Evolutionary conservation across 768 basidiomycete genomes (phyloP).

Genomic region (Tubosaeta brunneosetosa): DNA sequence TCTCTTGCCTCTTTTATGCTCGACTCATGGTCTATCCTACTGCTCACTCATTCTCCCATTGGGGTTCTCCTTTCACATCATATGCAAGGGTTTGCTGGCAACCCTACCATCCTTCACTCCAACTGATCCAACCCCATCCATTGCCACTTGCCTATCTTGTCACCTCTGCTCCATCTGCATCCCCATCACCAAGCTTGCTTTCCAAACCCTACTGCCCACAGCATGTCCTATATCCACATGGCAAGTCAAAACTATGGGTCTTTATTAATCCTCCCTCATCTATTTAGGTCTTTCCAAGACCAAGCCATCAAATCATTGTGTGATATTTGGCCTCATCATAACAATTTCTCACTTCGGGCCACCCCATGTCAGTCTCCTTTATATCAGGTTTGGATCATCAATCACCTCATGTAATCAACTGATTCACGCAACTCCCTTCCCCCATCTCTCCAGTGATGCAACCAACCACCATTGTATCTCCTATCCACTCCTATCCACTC

Average conservation of each 20-base stretch:
- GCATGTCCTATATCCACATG: conserved; percentile 31
- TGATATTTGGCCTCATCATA: conserved; percentile 77
- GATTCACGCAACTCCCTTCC: conserved; percentile 47
- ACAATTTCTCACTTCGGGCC: conserved; percentile 48
- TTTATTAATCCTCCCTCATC: neutral
- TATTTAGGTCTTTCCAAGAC: conserved; percentile 41
- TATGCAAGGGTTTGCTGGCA: conserved; percentile 76
- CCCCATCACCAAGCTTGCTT: conserved; percentile 36
- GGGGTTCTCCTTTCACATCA: conserved; percentile 60
- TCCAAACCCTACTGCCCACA: conserved; percentile 33
- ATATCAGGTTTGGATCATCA: conserved; percentile 11
- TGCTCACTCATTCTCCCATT: conserved; percentile 57
- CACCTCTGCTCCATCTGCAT: conserved; percentile 54
- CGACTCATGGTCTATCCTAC: conserved; percentile 32
- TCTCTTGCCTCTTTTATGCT: conserved; percentile 6
- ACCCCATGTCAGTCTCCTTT: conserved; percentile 18
- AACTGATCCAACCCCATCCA: conserved; percentile 34
- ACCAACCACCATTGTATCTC: conserved; percentile 26
- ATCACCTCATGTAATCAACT: conserved; percentile 5
- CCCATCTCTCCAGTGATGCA: conserved; percentile 50
- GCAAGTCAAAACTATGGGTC: conserved; percentile 34
- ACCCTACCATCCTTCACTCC: conserved; percentile 56
- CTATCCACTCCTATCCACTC: conserved; percentile 25
- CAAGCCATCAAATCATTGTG: conserved; percentile 73
- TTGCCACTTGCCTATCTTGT: conserved; percentile 42